Conservation (phyloP, 352 stramenopile genomes). For the Pythium grandisporangium region DNA sequence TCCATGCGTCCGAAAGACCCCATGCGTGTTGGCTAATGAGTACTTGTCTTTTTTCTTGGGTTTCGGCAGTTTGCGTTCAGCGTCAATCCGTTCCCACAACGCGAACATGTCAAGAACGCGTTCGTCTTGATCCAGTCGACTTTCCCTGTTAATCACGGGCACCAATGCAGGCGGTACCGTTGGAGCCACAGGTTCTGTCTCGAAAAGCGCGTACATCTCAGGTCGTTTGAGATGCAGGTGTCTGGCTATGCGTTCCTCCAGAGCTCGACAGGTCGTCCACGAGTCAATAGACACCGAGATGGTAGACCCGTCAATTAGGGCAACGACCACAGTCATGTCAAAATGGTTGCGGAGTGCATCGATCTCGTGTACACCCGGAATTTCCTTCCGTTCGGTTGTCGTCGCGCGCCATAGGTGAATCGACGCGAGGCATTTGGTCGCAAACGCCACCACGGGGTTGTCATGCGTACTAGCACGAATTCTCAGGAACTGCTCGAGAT, state of each 20-base stretch:
- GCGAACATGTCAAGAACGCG: constrained; percentile 64
- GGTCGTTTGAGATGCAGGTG: no score
- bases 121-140: constrained; percentile 45
- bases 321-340: constrained; percentile 28
- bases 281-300: constrained; percentile 33
- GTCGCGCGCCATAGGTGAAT: constrained; percentile 21
- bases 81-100: constrained; percentile 57
- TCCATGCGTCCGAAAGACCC: no score
- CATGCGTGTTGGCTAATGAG: no score
- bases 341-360: constrained; percentile 35
- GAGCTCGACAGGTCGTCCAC: constrained; percentile 55
- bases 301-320: constrained; percentile 31
- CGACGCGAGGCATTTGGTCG: constrained; percentile 24
- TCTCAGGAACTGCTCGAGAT: constrained; percentile 43
- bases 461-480: constrained; percentile 18
- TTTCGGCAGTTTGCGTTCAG: constrained; percentile 28
- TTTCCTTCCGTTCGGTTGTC: constrained; percentile 40
- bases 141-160: constrained; percentile 32
- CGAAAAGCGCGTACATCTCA: constrained; percentile 63
- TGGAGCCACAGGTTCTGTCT: no score
- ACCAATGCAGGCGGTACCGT: no score
- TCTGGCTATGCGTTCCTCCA: no score
- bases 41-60: constrained; percentile 20
- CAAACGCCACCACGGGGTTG: constrained; percentile 27
- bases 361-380: constrained; percentile 48